phyloP scores from a whole-genome alignment of 1,284 basidiomycete genomes.

The Trichosporon sp. region DNA sequence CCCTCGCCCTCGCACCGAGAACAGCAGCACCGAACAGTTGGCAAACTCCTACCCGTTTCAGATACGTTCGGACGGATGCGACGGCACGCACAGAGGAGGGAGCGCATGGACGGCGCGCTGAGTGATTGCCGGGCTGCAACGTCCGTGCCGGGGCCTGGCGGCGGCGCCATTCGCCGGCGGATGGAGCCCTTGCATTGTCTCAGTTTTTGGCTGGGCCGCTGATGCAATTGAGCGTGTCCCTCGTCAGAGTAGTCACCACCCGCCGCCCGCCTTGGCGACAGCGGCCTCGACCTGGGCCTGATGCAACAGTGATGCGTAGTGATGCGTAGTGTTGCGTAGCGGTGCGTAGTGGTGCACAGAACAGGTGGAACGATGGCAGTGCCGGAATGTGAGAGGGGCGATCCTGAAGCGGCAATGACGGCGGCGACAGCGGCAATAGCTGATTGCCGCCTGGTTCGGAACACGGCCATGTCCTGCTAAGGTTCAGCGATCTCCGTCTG shows the following conservation, averaged over 20 bases:
- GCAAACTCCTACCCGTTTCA: background rate
- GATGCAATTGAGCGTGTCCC: background rate
- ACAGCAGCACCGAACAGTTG: too few species aligned
- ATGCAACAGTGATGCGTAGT: background rate
- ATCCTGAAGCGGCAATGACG: background rate
- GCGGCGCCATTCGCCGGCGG: background rate
- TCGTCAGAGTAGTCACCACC: too few species aligned
- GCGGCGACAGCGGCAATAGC: background rate
- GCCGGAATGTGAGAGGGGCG: background rate
- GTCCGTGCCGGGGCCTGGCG: background rate
- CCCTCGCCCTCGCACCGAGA: too few species aligned
- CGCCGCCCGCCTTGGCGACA: too few species aligned
- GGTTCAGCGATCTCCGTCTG: background rate
- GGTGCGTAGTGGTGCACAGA: background rate
- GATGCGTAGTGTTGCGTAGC: background rate
- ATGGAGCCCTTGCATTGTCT: background rate
- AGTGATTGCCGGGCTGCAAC: background rate
- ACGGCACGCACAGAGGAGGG: background rate
- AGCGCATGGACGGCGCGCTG: background rate
- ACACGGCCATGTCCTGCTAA: background rate
- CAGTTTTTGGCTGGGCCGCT: background rate
- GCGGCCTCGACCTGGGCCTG: too few species aligned
- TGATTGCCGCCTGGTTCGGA: background rate
- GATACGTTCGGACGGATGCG: background rate
- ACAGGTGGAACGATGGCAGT: background rate